A percentile compares a stretch with the other conserved stretches of the same genome.
Evolutionary conservation across 164 flowering plant species (phyloP).

Genomic region (Pachysandra terminalis): DNA sequence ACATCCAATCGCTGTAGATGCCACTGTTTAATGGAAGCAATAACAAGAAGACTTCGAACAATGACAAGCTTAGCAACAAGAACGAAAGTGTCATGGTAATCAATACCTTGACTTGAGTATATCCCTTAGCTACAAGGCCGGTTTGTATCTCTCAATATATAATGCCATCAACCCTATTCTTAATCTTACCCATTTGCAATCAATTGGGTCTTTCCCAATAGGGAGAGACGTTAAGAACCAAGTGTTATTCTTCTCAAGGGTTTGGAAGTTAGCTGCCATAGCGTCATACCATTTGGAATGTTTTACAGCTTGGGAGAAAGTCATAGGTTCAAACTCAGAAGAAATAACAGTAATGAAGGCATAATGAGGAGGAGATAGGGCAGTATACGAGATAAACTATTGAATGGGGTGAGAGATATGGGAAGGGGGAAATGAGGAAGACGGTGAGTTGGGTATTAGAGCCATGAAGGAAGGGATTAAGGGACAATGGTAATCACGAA

Average conservation of each 20-base stretch:
- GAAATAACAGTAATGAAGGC: not conserved
- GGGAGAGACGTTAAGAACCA: not conserved
- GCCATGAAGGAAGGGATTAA: not conserved
- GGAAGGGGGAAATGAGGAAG: not conserved
- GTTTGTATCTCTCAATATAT: too few species aligned
- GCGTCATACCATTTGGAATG: not conserved
- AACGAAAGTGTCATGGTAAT: too few species aligned
- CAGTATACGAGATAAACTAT: not conserved
- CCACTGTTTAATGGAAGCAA: too few species aligned
- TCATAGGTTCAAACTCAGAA: not conserved
- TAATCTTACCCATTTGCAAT: not conserved
- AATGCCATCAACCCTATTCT: too few species aligned
- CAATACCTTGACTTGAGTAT: too few species aligned
- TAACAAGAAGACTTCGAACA: too few species aligned
- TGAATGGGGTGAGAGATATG: not conserved
- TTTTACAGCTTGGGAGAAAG: not conserved
- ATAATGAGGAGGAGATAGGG: too few species aligned
- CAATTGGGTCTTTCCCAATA: not conserved
- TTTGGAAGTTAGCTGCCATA: not conserved
- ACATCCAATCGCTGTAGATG: too few species aligned
- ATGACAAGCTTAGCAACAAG: too few species aligned
- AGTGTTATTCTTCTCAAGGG: not conserved
- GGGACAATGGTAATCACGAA: not conserved
- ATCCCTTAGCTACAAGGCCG: too few species aligned
- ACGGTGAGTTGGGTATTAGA: not conserved